These are phyloP conservation scores for Fragaria iinumae DNA, from an alignment of 306 rosid species.

Conservation along the genomic window DNA sequence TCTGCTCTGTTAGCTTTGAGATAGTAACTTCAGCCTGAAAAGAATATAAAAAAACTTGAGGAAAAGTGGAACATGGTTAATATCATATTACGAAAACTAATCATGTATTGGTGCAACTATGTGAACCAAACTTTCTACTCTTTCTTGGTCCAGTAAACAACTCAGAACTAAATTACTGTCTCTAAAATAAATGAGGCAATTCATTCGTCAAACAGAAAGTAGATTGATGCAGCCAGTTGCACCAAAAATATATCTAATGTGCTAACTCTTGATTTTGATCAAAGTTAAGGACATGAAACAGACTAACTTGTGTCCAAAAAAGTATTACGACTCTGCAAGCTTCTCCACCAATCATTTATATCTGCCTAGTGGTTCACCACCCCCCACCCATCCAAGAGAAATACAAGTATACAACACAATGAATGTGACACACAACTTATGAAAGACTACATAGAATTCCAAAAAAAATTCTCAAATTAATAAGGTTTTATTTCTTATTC, in stretches of 20 bases:
- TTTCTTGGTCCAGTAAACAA: background rate
- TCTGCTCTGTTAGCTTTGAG: conserved; percentile 62
- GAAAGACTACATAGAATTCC: background rate
- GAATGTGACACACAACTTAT: background rate
- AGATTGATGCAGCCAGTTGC: background rate
- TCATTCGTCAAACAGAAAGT: conserved; percentile 2
- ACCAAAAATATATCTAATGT: background rate
- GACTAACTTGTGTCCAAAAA: background rate
- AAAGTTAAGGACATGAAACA: background rate
- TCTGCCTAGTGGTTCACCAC: background rate
- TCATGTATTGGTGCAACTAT: background rate
- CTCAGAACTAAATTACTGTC: background rate
- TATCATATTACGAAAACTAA: background rate
- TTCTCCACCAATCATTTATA: background rate
- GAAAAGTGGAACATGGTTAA: background rate
- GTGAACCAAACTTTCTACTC: background rate
- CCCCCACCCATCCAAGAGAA: background rate
- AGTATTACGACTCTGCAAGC: background rate
- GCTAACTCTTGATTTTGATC: background rate
- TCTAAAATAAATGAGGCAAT: background rate
- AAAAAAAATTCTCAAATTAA: background rate
- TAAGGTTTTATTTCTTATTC: background rate
- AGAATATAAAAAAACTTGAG: background rate
- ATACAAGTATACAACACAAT: background rate
- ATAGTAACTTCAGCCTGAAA: conserved; percentile 60